phyloP scores from a whole-genome alignment of 2,329 filamentous ascomycete species.

The Fusarium stilboides region DNA sequence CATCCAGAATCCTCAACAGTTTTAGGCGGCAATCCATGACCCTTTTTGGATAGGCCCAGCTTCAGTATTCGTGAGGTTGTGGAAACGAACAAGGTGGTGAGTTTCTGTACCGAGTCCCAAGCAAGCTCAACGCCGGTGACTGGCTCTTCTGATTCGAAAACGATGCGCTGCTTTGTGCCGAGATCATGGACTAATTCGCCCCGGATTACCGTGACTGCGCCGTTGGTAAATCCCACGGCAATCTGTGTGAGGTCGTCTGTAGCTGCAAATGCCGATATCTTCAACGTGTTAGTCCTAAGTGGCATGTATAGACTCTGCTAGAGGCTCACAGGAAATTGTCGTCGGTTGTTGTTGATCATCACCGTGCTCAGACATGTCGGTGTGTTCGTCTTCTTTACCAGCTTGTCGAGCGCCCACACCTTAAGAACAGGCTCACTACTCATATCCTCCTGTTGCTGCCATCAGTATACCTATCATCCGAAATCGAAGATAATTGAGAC shows the following conservation, averaged over 20 bases:
- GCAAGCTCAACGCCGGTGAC: slow-evolving; percentile 90
- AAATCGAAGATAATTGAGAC: not conserved
- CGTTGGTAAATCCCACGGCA: slow-evolving; percentile 96
- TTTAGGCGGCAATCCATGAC: slow-evolving; percentile 89
- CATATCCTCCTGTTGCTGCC: slow-evolving; percentile 77
- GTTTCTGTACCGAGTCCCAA: slow-evolving; percentile 63
- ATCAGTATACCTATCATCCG: slow-evolving; percentile 21
- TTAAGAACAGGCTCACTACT: slow-evolving; percentile 90
- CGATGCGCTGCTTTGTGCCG: slow-evolving; percentile 92
- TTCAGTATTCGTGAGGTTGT: slow-evolving; percentile 92
- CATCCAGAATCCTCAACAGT: slow-evolving; percentile 92
- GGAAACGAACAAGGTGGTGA: slow-evolving; percentile 89
- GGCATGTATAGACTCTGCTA: accelerated
- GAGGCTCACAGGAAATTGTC: slow-evolving; percentile 85
- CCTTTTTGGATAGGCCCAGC: slow-evolving; percentile 87
- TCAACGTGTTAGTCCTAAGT: slow-evolving; percentile 8
- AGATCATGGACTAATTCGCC: slow-evolving; percentile 96
- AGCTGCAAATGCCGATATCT: slow-evolving; percentile 90
- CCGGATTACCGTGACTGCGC: slow-evolving; percentile 91
- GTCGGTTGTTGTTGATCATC: slow-evolving; percentile 88
- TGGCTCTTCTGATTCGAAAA: slow-evolving; percentile 97
- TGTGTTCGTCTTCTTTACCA: slow-evolving; percentile 91
- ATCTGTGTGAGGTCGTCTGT: slow-evolving; percentile 92
- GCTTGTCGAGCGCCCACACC: slow-evolving; percentile 97
- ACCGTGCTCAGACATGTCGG: slow-evolving; percentile 91